Base-by-base conservation (phyloP, 345 rosid genomes). In the Limnanthes douglasii region DNA sequence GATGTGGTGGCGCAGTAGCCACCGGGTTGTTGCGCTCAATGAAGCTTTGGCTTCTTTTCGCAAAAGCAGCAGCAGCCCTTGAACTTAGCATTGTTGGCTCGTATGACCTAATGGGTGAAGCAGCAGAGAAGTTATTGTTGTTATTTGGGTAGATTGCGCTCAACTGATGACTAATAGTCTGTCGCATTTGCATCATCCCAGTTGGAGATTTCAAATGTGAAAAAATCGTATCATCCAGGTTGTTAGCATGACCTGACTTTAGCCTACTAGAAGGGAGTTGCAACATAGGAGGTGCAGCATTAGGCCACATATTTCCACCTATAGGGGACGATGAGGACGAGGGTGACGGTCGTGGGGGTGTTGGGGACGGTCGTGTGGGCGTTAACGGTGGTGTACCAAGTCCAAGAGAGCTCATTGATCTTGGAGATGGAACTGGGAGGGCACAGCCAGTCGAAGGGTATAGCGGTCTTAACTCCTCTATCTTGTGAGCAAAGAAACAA, bases 401-500 rank as follows among this genome's bases (percentile, higher is more conserved):
- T 17, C 67, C 55, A 35, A 71, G 65, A 2, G 88, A 68, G 33
- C 64, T 75, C 4, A 73, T 37, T 17, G 85, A 75, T 43, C 79
- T 49, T 0, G 97, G 90, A 18, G 97, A 78, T 1, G 88, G 76
- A 21, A 82, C 67, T 54, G 75, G 93, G 34, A 83, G 63, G 0
- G 78, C 93, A 0, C 93, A 86, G 2, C 97, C 93, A 1, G 95
- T 78, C 13, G 95, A 82, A 50, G 77, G 62, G 52, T 75, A 75
- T 61, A 86, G 40, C 0, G 95, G 90, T 2, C 95, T 82, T 1
- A 86, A 78, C 69, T 86, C 97, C 39, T 82, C 80, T 0, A 62
- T 71, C 59, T 50, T 78, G 60, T 86, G 97, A 15, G 97, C 97
- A 37, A 86, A 86, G 73, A 86, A 86, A 41, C 95, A 86, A n/a